Base-by-base conservation (phyloP, 1,284 basidiomycete genomes). In the Somion occarium region DNA sequence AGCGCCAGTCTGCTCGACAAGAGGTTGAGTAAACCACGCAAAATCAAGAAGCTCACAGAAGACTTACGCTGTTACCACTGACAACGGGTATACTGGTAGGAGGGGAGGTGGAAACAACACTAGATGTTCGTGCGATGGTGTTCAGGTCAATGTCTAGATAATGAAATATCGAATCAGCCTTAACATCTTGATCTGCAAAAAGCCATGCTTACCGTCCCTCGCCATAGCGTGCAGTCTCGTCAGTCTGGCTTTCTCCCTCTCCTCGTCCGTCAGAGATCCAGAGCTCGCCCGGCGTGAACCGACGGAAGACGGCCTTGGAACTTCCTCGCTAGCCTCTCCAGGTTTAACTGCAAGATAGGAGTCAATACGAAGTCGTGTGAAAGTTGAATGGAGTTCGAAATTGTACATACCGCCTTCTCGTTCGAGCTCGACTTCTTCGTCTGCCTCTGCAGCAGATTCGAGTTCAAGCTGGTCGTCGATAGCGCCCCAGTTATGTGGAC, bases 401-500 rank as follows among this genome's bases (percentile, higher is more conserved):
- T 34, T 38, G 25, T 22, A 52, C 63, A 24, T 48, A 56, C 59
- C 58, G 38, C 50, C 57, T 23, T 56, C 59, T 20, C 72, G 68
- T 22, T 70, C 73, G n/a, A 69, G 59, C 24, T 78, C 76, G 34
- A 58, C 59, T 27, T 72, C 64, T 58, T 79, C 79, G 63, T 85
- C 82, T 38, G 70, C 70, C 19, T 74, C 52, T 11, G 78, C 82
- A 22, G 73, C 76, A 46, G 63, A 67, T 69, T 84, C 85, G 63
- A 79, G 73, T 54, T 76, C 71, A 39, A 68, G 71, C 69, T 91
- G 85, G 60, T 90, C 75, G 13, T 69, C 69, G 59, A 89, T 66
- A 47, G 76, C 79, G 54, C 91, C 91, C 91, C 91, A 93, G 72
- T 90, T 91, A 72, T 92, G 83, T 2, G 77, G 73, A 38, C 91